Evolutionary conservation across 1,284 basidiomycete genomes (phyloP), one percentile per base, ranked within the genome.

Genomic region (Leccinum fallax): DNA sequence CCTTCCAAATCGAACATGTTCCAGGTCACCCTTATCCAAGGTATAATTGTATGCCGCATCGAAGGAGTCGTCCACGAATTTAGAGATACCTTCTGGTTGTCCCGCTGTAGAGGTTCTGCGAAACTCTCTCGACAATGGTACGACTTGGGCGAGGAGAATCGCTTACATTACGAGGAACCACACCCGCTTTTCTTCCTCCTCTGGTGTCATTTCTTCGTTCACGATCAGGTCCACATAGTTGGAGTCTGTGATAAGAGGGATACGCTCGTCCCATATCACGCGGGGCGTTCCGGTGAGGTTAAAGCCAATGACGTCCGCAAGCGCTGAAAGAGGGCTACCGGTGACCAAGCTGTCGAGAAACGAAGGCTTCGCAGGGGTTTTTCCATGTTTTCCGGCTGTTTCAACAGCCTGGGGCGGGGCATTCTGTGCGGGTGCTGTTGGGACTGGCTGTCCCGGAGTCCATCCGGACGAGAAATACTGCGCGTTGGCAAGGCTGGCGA

Each of bases 381-480:
- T 55, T 55, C 65, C 63, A 55, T 46, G 69, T 52, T 59, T 65
- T 57, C 15, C 67, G 60, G 65, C 19, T 1, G 60, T 51, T 43
- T 71, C 66, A 53, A 61, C 64, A 34, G 54, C 65, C 58, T 59
- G 70, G 64, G 52, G 66, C 38, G 57, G 59, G 19, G 53, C 40
- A 19, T 61, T 43, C 24, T 62, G 3, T 5, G 57, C 63, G 46
- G 76, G 63, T 40, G 71, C 63, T 15, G 76, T 70, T 5, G 78
- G 72, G 8, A 78, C 77, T 5, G 83, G 75, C 71, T 92, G 85
- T 34, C 89, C 90, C 3, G 90, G 91, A 38, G 78, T 71, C 91
- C 90, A 92, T n/a, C 90, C 90, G 28, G 80, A 78, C 3, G 89
- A 92, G 73, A 92, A 87, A 73, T 92, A 92, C 64, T 90, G 86